Evolutionary conservation across 2,329 filamentous ascomycete genomes (phyloP), one percentile per base, ranked within the genome.

Genomic region (Sporothrix humicola): DNA sequence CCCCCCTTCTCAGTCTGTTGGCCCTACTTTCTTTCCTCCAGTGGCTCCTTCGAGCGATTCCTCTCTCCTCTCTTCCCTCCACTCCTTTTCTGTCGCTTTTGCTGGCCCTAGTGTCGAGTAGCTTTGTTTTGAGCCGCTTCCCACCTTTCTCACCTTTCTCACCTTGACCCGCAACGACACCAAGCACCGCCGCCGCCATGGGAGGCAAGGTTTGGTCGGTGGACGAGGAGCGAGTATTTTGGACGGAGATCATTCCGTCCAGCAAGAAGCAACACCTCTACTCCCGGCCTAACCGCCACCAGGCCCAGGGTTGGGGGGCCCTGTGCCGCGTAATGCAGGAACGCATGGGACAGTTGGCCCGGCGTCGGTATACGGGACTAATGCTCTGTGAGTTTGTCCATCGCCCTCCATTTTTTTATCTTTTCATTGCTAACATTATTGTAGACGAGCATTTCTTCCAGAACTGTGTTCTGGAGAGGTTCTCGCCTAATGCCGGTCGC

Each of bases 131-230:
- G n/a, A n/a, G n/a, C n/a, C n/a, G n/a, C n/a, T n/a, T n/a, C n/a
- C n/a, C n/a, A n/a, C n/a, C n/a, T n/a, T n/a, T n/a, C n/a, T n/a
- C n/a, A n/a, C n/a, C n/a, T n/a, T n/a, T 61, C 7, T 17, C 37
- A 42, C 17, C 13, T 3, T 15, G 4, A 9, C 15, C 66, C 8
- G 46, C 15, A 37, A 52, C 65, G 3, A 31, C 37, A 31, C 17
- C 2, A 2, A 15, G 26, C 58, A n/a, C 26, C 2, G 12, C 15
- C 6, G 44, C 23, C 65, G 82, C 37, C 31, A 87, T 88, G 86
- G 85, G 84, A 5, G 86, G 86, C 31, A 87, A 84, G 75, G 79
- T 83, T 5, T 89, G 87, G 87, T 83, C 84, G 0, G 73, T 73
- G 0, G 78, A 82, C 0, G 87, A 89, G 74, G 87, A 89, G 78